Conservation (phyloP, 1,284 basidiomycete genomes). For the Rhizopogon hawkerae region DNA sequence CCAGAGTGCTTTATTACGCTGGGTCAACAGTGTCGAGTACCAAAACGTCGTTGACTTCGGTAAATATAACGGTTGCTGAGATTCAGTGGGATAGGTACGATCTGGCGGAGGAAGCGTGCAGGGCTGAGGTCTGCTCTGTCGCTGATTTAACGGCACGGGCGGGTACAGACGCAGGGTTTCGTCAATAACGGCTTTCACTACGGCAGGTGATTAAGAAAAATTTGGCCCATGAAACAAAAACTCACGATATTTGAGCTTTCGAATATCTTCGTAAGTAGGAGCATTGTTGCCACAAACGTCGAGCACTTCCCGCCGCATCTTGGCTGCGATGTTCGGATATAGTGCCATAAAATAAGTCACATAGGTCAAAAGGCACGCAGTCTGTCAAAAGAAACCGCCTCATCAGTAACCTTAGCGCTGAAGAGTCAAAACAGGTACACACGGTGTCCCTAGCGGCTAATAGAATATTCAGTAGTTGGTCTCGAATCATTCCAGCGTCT, state of each 20-base stretch:
- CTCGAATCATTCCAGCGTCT: constrained; percentile 54
- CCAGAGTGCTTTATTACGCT: constrained; percentile 56
- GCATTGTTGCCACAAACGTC: constrained; percentile 40
- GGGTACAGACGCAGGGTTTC: constrained; percentile 68
- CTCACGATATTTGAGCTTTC: constrained; percentile 55
- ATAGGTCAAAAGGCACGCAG: constrained; percentile 54
- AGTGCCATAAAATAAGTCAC: constrained; percentile 58
- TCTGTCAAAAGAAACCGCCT: constrained; percentile 29
- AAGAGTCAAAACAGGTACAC: constrained; percentile 15
- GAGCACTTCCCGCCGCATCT: constrained; percentile 55
- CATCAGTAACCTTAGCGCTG: constrained; percentile 6
- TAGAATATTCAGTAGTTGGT: constrained; percentile 66
- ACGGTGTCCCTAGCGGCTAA: constrained; percentile 70
- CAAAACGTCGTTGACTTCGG: constrained; percentile 49
- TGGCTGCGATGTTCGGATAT: constrained; percentile 44
- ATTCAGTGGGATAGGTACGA: constrained; percentile 30
- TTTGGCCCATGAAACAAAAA: constrained; percentile 9
- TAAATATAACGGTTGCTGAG: constrained; percentile 45
- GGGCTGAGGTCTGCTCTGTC: constrained; percentile 42
- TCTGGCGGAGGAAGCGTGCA: constrained; percentile 48
- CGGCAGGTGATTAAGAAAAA: constrained; percentile 6
- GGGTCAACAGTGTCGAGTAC: constrained; percentile 50
- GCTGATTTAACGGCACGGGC: constrained; percentile 59
- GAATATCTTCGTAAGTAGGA: constrained; percentile 48
- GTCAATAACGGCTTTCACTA: constrained; percentile 66